Conservation (phyloP, 1,284 basidiomycete genomes). For the Ustilago esculenta region DNA sequence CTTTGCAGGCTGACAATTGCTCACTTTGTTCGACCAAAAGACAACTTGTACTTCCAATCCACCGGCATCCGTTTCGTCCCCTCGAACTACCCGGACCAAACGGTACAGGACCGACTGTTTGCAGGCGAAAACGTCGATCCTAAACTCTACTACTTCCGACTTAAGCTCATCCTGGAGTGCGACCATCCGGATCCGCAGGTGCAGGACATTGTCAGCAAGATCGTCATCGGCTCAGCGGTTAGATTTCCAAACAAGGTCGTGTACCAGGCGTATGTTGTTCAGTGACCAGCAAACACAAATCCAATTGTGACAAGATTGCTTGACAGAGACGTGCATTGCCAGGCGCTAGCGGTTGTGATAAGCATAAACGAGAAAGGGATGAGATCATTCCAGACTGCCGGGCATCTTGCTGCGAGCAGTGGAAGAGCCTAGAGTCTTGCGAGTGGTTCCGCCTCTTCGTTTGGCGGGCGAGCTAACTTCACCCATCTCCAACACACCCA, state of each 20-base stretch:
- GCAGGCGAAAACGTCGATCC: constrained; percentile 28
- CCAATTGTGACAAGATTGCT: too few relatives aligned
- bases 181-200: constrained; percentile 31
- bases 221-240: constrained; percentile 31
- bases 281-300: constrained; percentile 1
- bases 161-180: constrained; percentile 27
- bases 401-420: constrained; percentile 24
- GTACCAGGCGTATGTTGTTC: constrained; percentile 38
- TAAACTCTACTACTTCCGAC: constrained; percentile 23
- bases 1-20: too few relatives aligned
- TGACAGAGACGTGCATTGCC: too few relatives aligned
- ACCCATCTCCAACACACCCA: constrained; percentile 3
- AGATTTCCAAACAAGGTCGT: constrained; percentile 21
- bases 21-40: too few relatives aligned
- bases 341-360: too few relatives aligned
- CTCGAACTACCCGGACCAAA: constrained; percentile 12
- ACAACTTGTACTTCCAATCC: constrained; percentile 34
- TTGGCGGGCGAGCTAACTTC: constrained; percentile 19
- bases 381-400: constrained; percentile 25
- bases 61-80: constrained; percentile 28
- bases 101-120: constrained; percentile 12
- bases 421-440: background rate
- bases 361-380: background rate
- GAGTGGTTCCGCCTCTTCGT: constrained; percentile 1
- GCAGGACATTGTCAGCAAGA: constrained; percentile 36